Conservation (phyloP, 2,329 filamentous ascomycete genomes). For the Fusarium liriodendri region DNA sequence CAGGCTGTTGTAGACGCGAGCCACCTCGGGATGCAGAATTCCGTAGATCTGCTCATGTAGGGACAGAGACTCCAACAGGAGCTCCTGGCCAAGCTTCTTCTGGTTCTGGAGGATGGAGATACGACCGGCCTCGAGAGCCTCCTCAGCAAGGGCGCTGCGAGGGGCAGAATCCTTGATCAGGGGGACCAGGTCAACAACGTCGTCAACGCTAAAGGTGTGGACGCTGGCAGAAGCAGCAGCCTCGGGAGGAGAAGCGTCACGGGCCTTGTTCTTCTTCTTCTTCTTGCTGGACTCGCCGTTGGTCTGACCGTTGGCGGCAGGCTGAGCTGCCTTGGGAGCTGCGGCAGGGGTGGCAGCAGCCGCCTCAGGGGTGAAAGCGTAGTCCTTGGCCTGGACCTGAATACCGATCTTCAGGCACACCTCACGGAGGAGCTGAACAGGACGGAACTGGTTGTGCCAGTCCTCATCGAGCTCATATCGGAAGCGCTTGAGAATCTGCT, state of each 20-base stretch:
- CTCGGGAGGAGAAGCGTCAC: constrained; percentile 64
- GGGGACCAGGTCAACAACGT: constrained; percentile 93
- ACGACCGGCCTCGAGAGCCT: constrained; percentile 93
- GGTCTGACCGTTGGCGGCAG: constrained; percentile 52
- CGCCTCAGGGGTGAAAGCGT: constrained; percentile 49
- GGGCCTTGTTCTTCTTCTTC: constrained; percentile 73
- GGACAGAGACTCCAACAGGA: constrained; percentile 94
- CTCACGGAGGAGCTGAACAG: constrained; percentile 89
- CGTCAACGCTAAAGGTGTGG: constrained; percentile 78
- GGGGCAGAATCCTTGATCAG: constrained; percentile 94
- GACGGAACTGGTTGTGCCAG: constrained; percentile 76
- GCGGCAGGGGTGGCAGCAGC: constrained; percentile 42
- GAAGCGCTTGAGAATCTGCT: constrained; percentile 79
- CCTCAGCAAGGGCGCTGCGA: constrained; percentile 90
- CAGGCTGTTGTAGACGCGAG: constrained; percentile 91
- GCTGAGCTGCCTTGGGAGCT: constrained; percentile 45
- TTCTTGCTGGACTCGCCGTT: constrained; percentile 62
- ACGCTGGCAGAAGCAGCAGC: constrained; percentile 54
- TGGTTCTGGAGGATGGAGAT: constrained; percentile 97
- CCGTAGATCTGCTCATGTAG: constrained; percentile 99
- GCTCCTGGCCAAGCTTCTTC: constrained; percentile 94
- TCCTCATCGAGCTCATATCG: constrained; percentile 76
- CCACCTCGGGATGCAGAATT: constrained; percentile 95
- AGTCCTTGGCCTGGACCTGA: constrained; percentile 80
- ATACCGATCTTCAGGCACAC: constrained; percentile 89